Evolutionary conservation across 345 rosid genomes (phyloP).

Genomic region (Cardamine chenopodiifolia): DNA sequence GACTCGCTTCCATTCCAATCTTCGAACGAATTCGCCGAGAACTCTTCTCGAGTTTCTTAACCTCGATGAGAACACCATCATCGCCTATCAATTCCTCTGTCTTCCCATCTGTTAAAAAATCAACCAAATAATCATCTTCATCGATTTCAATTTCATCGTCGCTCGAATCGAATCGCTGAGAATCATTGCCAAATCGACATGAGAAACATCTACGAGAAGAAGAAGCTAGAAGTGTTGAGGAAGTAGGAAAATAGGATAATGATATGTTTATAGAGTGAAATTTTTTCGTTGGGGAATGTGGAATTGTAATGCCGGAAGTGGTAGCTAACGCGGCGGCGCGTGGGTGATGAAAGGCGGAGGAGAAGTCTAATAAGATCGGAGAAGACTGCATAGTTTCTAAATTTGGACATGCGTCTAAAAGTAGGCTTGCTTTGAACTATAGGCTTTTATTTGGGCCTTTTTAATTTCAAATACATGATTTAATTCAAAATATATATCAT

Average conservation of each 20-base stretch:
- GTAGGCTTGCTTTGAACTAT: constrained; percentile 22
- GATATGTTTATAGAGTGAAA: neutral
- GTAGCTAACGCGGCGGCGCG: constrained; percentile 30
- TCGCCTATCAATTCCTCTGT: constrained; percentile 46
- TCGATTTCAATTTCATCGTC: constrained; percentile 32
- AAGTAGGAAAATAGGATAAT: neutral
- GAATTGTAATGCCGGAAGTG: neutral
- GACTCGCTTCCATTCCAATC: constrained; percentile 66
- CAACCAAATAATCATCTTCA: constrained; percentile 35
- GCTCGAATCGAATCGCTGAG: constrained; percentile 16
- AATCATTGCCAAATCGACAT: constrained; percentile 44
- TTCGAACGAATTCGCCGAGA: constrained; percentile 74
- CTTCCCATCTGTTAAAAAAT: constrained; percentile 47
- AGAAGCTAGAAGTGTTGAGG: neutral
- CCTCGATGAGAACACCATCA: constrained; percentile 60
- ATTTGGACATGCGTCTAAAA: constrained; percentile 7
- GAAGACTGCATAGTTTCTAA: constrained; percentile 50
- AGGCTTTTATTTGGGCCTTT: constrained; percentile 40
- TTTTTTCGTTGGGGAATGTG: neutral
- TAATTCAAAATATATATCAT: neutral
- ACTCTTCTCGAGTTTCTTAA: constrained; percentile 63
- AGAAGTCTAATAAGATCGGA: constrained; percentile 32
- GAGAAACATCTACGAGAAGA: constrained; percentile 33
- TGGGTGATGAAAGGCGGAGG: constrained; percentile 32
- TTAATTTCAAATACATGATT: neutral